Conservation (phyloP, 78 protist genomes). For the Abeoforma whisleri region DNA sequence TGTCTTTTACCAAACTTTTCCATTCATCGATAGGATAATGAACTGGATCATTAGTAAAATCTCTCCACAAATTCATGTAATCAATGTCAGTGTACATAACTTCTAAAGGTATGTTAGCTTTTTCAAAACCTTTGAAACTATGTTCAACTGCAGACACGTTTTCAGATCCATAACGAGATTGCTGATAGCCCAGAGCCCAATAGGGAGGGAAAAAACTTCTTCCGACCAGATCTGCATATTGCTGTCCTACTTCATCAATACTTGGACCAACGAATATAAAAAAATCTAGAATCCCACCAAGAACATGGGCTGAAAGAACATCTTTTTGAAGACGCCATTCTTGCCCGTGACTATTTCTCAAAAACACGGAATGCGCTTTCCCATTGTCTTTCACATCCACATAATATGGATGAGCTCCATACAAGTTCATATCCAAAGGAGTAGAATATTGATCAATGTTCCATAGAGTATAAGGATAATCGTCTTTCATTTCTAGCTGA, state of each 20-base stretch:
- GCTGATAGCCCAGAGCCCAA: constrained; percentile 25
- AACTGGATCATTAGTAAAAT: constrained; percentile 18
- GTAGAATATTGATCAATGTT: constrained; percentile 16
- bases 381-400: constrained; percentile 2
- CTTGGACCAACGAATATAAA: constrained; percentile 23
- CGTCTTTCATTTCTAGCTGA: background rate
- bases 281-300: constrained; percentile 21
- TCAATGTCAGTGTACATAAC: constrained; percentile 29
- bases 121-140: too few relatives aligned
- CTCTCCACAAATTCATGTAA: constrained; percentile 9
- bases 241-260: constrained; percentile 21
- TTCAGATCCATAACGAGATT: too few relatives aligned
- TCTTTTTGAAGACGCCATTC: background rate
- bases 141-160: too few relatives aligned
- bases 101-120: constrained; percentile 4
- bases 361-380: constrained; percentile 10
- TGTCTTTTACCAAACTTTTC: background rate
- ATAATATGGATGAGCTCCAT: constrained; percentile 9
- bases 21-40: background rate
- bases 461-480: background rate
- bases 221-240: constrained; percentile 7
- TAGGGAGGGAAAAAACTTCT: constrained; percentile 15
- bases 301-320: background rate
- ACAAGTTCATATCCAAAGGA: constrained; percentile 5
- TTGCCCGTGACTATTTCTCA: background rate